Evolutionary conservation across 192 early-diverging fungal genomes (phyloP).

Genomic region (Phycomyces blakesleeanus): DNA sequence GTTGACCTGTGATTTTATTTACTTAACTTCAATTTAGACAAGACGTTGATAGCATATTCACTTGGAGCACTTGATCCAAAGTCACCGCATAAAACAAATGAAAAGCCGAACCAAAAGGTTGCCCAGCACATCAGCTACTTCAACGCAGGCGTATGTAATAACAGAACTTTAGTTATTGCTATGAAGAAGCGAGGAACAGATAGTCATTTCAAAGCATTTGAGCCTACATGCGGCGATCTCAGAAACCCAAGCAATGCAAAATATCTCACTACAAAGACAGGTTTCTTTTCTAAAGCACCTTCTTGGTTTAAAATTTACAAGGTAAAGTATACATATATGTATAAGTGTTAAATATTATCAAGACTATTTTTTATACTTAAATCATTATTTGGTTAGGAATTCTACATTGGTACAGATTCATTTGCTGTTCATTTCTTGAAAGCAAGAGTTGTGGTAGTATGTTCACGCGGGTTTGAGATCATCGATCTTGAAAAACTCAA

Average conservation of each 20-base stretch:
- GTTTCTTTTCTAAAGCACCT: constrained; percentile 20
- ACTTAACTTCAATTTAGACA: constrained; percentile 39
- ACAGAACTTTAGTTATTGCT: constrained; percentile 49
- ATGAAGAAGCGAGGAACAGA: constrained; percentile 33
- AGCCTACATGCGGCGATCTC: constrained; percentile 30
- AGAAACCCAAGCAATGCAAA: constrained; percentile 20
- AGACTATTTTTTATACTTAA: neutral
- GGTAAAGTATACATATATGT: constrained; percentile 7
- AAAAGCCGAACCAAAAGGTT: constrained; percentile 1
- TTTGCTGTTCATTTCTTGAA: constrained; percentile 80
- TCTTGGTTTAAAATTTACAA: constrained; percentile 30
- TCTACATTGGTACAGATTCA: constrained; percentile 88
- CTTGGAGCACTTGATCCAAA: constrained; percentile 62
- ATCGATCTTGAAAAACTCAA: constrained; percentile 81
- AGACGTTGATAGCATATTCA: constrained; percentile 65
- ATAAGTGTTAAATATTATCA: neutral
- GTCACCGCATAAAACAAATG: neutral
- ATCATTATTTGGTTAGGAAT: constrained; percentile 54
- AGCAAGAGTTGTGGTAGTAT: constrained; percentile 80
- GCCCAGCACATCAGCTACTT: constrained; percentile 60
- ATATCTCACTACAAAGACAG: constrained; percentile 4
- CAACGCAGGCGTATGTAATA: constrained; percentile 60
- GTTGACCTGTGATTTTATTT: neutral
- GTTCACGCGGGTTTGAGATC: constrained; percentile 89
- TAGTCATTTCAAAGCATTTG: constrained; percentile 31